Evolutionary conservation across 2,329 filamentous ascomycete genomes (phyloP), one percentile per base, ranked within the genome.

Genomic region (Xylaria polymorpha): DNA sequence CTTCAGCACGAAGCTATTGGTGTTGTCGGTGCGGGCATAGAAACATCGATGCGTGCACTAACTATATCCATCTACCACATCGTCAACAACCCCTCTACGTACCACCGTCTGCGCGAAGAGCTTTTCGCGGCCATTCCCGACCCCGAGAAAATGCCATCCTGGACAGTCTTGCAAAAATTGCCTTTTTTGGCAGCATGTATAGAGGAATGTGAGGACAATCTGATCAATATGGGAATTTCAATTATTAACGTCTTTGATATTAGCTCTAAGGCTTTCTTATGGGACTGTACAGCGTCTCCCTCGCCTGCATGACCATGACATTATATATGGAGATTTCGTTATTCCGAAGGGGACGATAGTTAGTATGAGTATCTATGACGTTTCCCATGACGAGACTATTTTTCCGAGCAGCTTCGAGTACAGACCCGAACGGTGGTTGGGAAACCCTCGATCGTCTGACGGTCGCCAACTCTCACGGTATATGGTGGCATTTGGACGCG

Each of bases 371-470:
- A 58, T 14, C 18, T 64, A 59, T 15, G 32, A 50, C 22, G 53
- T 51, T 22, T 48, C 55, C 3, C 62, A 57, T 7, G 62, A 64
- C 20, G 43, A 48, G 20, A 32, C 5, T 18, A 44, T 59, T 14
- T 64, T 64, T 22, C 62, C 53, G 7, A 53, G 59, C 10, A 48
- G 43, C 4, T 58, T 55, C 39, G 50, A 66, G 37, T 66, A 46
- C 32, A 32, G 50, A 4, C 64, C 64, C 5, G 64, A 66, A 37
- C 57, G 64, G 14, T 66, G 57, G 64, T 6, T 53, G 2, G 63
- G 22, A 18, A 35, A 46, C 15, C 20, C 64, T 29, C 41, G 39
- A 22, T 44, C 64, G 4, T n/a, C 64, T 6, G 57, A 55, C n/a
- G 64, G 64, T 9, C 37, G 41, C 18, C 58, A 12, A 15, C 20